Conservation (phyloP, 148 eudicot species). For the Spergularia bocconei region DNA sequence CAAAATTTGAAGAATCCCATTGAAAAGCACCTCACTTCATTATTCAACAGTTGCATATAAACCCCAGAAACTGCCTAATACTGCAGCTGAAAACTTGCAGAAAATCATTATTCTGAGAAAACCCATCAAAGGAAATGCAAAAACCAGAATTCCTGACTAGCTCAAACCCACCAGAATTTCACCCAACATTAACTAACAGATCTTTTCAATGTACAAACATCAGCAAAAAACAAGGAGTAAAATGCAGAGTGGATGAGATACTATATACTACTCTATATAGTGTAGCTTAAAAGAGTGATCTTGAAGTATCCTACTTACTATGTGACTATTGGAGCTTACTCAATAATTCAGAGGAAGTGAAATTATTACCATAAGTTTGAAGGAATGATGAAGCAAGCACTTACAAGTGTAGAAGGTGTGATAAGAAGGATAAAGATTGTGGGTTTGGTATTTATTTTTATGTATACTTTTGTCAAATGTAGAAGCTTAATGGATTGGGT, state of each 20-base stretch:
- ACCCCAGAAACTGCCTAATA: constrained; percentile 2
- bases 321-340: constrained; percentile 16
- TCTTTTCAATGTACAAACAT: constrained; percentile 3
- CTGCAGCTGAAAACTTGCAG: constrained; percentile 22
- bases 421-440: neutral
- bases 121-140: constrained; percentile 26
- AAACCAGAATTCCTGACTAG: constrained; percentile 18
- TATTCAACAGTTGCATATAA: neutral
- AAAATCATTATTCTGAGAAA: constrained; percentile 14
- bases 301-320: neutral
- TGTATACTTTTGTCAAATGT: neutral
- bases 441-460: neutral
- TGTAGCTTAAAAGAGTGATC: constrained; percentile 18
- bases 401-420: neutral
- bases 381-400: constrained; percentile 13
- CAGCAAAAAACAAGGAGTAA: neutral
- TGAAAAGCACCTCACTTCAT: neutral
- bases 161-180: constrained; percentile 11
- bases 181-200: neutral
- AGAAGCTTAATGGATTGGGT: constrained; percentile 17
- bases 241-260: constrained; percentile 4
- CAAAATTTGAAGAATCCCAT: constrained; percentile 10
- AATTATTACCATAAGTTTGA: constrained; percentile 8
- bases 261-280: too few relatives aligned
- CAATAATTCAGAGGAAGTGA: constrained; percentile 20